Conservation (phyloP, 768 basidiomycete species). For the Collybia nuda region DNA sequence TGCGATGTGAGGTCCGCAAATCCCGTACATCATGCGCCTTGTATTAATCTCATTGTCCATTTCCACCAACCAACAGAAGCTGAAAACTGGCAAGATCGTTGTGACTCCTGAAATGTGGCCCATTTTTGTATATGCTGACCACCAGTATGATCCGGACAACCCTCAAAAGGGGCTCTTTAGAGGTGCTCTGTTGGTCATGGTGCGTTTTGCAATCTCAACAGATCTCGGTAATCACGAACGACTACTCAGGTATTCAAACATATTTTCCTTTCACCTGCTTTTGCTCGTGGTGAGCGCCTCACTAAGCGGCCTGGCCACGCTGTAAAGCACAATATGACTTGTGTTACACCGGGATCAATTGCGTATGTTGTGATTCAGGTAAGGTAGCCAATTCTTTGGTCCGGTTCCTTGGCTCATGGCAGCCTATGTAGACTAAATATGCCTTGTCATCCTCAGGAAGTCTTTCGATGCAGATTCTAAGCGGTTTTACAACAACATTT, state of each 20-base stretch:
- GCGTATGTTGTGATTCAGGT: constrained; percentile 14
- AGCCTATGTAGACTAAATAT: too few relatives aligned
- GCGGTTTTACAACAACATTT: too few relatives aligned
- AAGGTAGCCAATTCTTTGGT: neutral
- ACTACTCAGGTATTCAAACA: constrained; percentile 6
- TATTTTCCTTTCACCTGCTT: constrained; percentile 4
- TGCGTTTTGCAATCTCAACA: neutral
- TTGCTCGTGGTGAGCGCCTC: neutral
- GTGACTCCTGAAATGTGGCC: constrained; percentile 21
- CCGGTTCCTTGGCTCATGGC: too few relatives aligned
- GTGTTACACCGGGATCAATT: constrained; percentile 9
- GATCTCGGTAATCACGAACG: neutral
- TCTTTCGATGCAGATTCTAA: too few relatives aligned
- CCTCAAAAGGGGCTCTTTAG: constrained; percentile 22
- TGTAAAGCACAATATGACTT: constrained; percentile 11
- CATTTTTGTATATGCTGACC: constrained; percentile 17
- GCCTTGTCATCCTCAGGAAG: too few relatives aligned
- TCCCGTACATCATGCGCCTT: too few relatives aligned
- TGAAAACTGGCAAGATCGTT: constrained; percentile 6
- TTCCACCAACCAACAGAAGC: neutral
- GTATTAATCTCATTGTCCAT: too few relatives aligned
- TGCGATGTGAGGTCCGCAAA: neutral
- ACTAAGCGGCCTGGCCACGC: constrained; percentile 8
- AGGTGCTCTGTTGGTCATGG: constrained; percentile 17
- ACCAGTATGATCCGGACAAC: constrained; percentile 17